Base-by-base conservation (phyloP, 495 filamentous ascomycete genomes). In the Penicillium canariense region DNA sequence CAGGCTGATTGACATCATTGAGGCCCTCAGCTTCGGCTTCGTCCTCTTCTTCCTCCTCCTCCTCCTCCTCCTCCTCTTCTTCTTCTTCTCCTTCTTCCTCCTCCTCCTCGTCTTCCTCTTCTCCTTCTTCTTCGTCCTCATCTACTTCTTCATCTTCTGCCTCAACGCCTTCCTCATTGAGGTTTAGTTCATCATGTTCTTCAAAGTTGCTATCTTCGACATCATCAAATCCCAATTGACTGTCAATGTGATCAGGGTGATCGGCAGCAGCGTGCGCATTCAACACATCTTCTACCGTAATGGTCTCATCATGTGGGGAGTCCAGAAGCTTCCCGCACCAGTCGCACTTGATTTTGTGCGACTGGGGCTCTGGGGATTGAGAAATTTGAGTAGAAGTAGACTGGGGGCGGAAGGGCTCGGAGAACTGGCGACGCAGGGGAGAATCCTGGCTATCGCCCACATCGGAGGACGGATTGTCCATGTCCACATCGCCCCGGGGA, bases 371-470 rank as follows among this genome's bases (percentile, higher is more conserved):
- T 5, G 72, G 70, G 8, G 75, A 75, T 7, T 68, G 68, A 3
- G 71, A 71, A 18, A 68, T 63, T 45, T 71, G 65, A 36, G 67
- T 67, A 34, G 75, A 74, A 22, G 65, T 71, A 56, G 69, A 71
- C 22, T 56, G 68, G 20, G 67, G 60, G 39, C 70, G 68, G 30
- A 70, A 54, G 42, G 70, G 71, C 43, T 78, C 75, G 58, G 75
- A 76, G 59, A 75, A 73, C 60, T 74, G 71, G 60, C 72, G 72
- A 66, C 67, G 72, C 59, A 74, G 51, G 17, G 71, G 68, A 50
- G 74, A 77, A 55, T 74, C 71, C 59, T 69, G 71, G 55, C 72
- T 72, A 55, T 68, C 66, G 35, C 58, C 70, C 55, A 75, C 57
- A 49, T 71, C 68, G 12, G 74, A 73, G 50, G 70, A 72, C 65